Evolutionary conservation across 2,329 filamentous ascomycete genomes (phyloP), one percentile per base, ranked within the genome.

Genomic region (Ceratocystis smalleyi): DNA sequence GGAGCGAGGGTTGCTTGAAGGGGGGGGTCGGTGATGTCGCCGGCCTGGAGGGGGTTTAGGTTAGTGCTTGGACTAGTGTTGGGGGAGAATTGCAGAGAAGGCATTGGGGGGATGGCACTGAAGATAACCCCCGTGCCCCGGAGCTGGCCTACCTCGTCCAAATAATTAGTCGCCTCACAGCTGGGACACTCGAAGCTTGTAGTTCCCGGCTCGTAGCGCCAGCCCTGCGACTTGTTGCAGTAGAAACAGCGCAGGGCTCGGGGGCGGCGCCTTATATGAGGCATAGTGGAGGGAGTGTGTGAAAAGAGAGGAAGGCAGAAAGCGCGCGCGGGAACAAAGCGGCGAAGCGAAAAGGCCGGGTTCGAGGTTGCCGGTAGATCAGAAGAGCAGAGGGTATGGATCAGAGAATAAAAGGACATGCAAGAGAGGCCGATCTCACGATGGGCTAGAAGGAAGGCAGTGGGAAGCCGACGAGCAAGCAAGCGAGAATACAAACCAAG

Each of bases 1-100:
- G 59, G 57, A 1, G 73, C 73, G 59, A 76, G 75, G n/a, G 79
- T 81, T 66, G 82, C 82, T 22, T 80, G 75, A 27, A 85, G 78
- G 1, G 89, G 91, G 30, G 91, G 89, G 73, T 99, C 92, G 64
- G 89, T 87, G 68, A 97, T 94, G 61, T 95, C 85, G 70, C 92
- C 92, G 72, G 89, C 83, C 88, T 94, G 61, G 59, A 59, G 49
- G 45, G 24, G n/a, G 62, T 5, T 17, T 1, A 24, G 8, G 40
- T 32, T 43, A 17, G 24, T 32, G n/a, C 59, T 35, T 32, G 32
- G 22, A 47, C 27, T 17, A 10, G n/a, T 12, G 4, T 5, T 22
- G 8, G 17, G 17, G 51, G 43, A 49, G 32, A 15, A 43, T 10
- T 12, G 51, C 22, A 30, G 27, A n/a, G 27, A 4, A 30, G 49